Percentiles rank a stretch among this genome's conserved stretches.
These are phyloP conservation scores for Annona cherimola DNA, from an alignment of 164 flowering plant genomes.

Conservation along the genomic window DNA sequence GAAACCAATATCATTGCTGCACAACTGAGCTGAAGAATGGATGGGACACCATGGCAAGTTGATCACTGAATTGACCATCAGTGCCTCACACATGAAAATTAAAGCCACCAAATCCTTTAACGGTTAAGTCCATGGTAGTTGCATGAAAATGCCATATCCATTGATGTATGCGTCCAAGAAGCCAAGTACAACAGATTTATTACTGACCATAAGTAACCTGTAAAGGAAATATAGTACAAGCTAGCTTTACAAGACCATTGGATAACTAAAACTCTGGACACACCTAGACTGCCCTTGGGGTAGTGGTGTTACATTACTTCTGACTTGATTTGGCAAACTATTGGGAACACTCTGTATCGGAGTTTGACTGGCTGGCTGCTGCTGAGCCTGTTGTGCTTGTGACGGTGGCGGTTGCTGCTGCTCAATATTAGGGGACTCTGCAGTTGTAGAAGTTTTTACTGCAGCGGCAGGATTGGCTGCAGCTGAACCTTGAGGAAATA, in stretches of 20 bases:
- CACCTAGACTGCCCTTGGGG: constrained; percentile 98
- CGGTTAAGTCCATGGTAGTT: not conserved
- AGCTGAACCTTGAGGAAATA: constrained; percentile 43
- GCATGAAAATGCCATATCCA: not conserved
- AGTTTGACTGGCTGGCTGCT: constrained; percentile 32
- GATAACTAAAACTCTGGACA: constrained; percentile 71
- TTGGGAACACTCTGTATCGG: constrained; percentile 52
- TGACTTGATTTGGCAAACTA: constrained; percentile 56
- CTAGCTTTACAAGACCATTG: constrained; percentile 29
- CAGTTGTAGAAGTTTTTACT: constrained; percentile 38
- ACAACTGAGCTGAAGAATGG: not conserved
- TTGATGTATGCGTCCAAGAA: constrained; percentile 13
- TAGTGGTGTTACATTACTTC: constrained; percentile 47
- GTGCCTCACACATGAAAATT: not conserved
- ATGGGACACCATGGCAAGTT: not conserved
- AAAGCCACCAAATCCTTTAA: not conserved
- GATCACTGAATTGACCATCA: not conserved
- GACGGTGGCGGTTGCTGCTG: constrained; percentile 43
- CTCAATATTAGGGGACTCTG: constrained; percentile 47
- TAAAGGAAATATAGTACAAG: constrained; percentile 31
- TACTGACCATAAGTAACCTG: constrained; percentile 15
- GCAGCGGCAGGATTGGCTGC: constrained; percentile 39
- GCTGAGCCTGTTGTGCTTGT: constrained; percentile 53
- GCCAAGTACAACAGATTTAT: constrained; percentile 33
- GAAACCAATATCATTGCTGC: not conserved